These are phyloP conservation scores for Dictyostelium brefeldianum DNA, from an alignment of 78 protist genomes.

Conservation along the genomic window DNA sequence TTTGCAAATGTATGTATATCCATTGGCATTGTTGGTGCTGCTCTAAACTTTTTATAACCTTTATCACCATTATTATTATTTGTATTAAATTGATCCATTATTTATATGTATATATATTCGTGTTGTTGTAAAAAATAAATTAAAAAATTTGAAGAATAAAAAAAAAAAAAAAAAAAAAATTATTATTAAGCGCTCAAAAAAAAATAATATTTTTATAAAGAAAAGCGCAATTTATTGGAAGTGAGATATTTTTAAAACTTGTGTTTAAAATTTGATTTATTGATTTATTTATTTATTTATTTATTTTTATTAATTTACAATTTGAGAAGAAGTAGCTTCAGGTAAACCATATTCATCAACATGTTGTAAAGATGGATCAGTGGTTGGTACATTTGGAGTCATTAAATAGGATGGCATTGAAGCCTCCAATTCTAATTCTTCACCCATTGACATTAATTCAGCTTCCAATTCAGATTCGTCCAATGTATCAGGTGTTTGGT, in stretches of 20 bases:
- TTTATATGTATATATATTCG: no score
- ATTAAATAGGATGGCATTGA: slow-evolving; percentile 57
- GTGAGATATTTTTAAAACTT: no score
- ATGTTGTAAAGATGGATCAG: slow-evolving; percentile 10
- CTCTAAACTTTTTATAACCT: neutral
- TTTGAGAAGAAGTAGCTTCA: neutral
- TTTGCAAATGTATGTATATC: neutral
- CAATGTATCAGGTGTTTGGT: slow-evolving; percentile 82
- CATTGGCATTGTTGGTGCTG: neutral
- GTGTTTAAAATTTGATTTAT: no score
- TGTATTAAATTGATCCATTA: no score
- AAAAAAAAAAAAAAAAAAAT: no score
- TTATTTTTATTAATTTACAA: slow-evolving; percentile 30
- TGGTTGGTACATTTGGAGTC: slow-evolving; percentile 72
- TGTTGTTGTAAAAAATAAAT: no score
- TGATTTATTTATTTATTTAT: neutral
- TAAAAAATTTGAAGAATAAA: no score
- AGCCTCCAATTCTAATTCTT: slow-evolving; percentile 61
- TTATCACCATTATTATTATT: no score
- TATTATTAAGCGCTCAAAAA: no score
- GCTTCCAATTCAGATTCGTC: slow-evolving; percentile 91
- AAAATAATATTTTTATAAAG: no score
- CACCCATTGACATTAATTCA: slow-evolving; percentile 85
- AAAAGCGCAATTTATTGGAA: no score
- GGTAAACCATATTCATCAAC: slow-evolving; percentile 89